These are phyloP conservation scores for Lodderomyces parapsilosis DNA, from an alignment of 1,139 yeast genomes.

Conservation along the genomic window DNA sequence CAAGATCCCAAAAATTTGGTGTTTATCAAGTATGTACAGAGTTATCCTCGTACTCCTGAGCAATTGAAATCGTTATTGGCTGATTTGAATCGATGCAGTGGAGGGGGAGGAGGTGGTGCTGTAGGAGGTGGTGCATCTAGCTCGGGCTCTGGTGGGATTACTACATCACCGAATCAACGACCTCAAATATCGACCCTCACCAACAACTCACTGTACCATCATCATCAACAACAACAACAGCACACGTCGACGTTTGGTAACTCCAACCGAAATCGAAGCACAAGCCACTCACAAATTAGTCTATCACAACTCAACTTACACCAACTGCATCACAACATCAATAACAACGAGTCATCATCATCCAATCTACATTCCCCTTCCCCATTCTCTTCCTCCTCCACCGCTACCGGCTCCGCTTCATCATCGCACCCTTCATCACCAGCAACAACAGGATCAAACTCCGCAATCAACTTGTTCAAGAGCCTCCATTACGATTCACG, in stretches of 20 bases:
- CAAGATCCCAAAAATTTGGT: conserved; percentile 21
- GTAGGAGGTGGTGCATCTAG: not conserved
- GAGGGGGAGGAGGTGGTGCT: not conserved
- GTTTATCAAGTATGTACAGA: conserved; percentile 22
- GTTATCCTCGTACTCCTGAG: conserved; percentile 23
- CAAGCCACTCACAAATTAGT: not conserved
- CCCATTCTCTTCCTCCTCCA: not conserved
- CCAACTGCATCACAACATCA: not conserved
- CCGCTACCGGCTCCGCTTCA: too few species aligned
- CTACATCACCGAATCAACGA: not conserved
- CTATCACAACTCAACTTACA: not conserved
- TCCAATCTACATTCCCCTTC: not conserved
- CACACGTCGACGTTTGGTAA: too few species aligned
- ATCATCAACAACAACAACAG: not conserved
- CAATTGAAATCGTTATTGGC: conserved; percentile 18
- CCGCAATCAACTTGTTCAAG: conserved; percentile 35
- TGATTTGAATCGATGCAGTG: conserved; percentile 19
- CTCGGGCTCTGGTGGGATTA: too few species aligned
- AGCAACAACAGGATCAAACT: conserved; percentile 19
- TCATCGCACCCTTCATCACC: not conserved
- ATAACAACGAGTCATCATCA: not conserved
- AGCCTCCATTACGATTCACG: conserved; percentile 42
- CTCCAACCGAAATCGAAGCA: not conserved
- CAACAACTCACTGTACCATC: not conserved
- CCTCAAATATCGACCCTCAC: not conserved